Base-by-base conservation (phyloP, 2,329 filamentous ascomycete species). In the Cordyceps javanica region DNA sequence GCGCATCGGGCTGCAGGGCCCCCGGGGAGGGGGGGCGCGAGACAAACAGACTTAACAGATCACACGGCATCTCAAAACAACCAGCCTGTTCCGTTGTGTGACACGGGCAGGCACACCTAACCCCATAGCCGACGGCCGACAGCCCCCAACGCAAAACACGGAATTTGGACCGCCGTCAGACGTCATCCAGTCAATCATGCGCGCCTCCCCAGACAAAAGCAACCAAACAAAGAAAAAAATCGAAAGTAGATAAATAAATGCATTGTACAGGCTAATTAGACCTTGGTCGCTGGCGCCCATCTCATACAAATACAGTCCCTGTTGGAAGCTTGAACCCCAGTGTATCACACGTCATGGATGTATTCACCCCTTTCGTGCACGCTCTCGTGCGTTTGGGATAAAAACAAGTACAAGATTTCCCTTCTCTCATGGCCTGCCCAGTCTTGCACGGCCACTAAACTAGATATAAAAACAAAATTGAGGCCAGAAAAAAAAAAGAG, bases 361-460 rank as follows among this genome's bases (percentile, higher is more conserved):
- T 41, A 41, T 41, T 41, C 19, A n/a, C 38, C 38, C 9, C n/a
- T 41, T n/a, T 16, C 21, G 38, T 21, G 30, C 6, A 36, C 6
- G 21, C 19, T 19, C n/a, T 19, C 19, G 19, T 21, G 16, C 38
- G 38, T 21, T n/a, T n/a, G n/a, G n/a, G n/a, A 19, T 21, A 19
- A 41, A 41, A 41, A 19, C 30, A 32, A 32, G n/a, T n/a, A n/a
- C n/a, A n/a, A 32, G 6, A 32, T 32, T 32, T 32, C 11, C 19
- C 30, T 34, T 23, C 11, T n/a, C 14, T 21, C 25, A n/a, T 30
- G 50, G 13, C 51, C 51, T 54, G 39, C 51, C 30, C 39, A 45
- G 39, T 54, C 39, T 45, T 54, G 51, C 51, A 26, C 34, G 51
- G 39, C 39, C 51, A 44, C 21, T 44, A 50, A 32, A 53, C 38